A percentile compares a stretch with the other conserved stretches of the same genome.
These are phyloP conservation scores for Ganoderma leucocontextum DNA, from an alignment of 1,284 basidiomycete species.

Conservation along the genomic window DNA sequence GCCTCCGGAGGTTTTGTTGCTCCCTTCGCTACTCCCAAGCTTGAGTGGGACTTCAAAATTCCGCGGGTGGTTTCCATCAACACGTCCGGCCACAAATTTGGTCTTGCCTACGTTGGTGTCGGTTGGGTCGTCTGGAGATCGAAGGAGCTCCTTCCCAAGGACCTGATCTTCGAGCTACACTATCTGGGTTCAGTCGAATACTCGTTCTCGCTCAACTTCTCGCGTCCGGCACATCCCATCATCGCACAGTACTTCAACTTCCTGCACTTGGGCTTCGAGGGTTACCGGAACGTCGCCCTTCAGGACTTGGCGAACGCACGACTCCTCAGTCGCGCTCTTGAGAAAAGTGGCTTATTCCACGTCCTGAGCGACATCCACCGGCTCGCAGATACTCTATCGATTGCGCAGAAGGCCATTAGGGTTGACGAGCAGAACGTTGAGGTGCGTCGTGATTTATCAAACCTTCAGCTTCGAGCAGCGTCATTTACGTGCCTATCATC, in stretches of 20 bases:
- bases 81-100: conserved; percentile 91
- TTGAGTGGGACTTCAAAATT: conserved; percentile 88
- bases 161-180: conserved; percentile 94
- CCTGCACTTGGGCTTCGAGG: conserved; percentile 85
- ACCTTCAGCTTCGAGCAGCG: background rate
- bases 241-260: conserved; percentile 95
- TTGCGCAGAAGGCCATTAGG: conserved; percentile 47
- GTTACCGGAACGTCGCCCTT: conserved; percentile 80
- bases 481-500: conserved; percentile 19
- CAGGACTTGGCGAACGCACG: conserved; percentile 87
- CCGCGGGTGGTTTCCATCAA: conserved; percentile 92
- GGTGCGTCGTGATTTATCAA: conserved; percentile 45
- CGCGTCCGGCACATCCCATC: conserved; percentile 89
- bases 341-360: conserved; percentile 80
- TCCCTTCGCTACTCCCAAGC: conserved; percentile 82
- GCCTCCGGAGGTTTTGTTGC: conserved; percentile 89
- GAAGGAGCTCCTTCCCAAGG: conserved; percentile 81
- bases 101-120: conserved; percentile 86
- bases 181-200: conserved; percentile 70
- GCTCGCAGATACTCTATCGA: conserved; percentile 41
- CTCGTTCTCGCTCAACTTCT: conserved; percentile 95
- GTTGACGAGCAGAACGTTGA: conserved; percentile 62
- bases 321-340: conserved; percentile 86
- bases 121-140: conserved; percentile 91
- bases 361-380: conserved; percentile 80